Base-by-base conservation (phyloP, 305 asterid species). In the Fraxinus paxiana region DNA sequence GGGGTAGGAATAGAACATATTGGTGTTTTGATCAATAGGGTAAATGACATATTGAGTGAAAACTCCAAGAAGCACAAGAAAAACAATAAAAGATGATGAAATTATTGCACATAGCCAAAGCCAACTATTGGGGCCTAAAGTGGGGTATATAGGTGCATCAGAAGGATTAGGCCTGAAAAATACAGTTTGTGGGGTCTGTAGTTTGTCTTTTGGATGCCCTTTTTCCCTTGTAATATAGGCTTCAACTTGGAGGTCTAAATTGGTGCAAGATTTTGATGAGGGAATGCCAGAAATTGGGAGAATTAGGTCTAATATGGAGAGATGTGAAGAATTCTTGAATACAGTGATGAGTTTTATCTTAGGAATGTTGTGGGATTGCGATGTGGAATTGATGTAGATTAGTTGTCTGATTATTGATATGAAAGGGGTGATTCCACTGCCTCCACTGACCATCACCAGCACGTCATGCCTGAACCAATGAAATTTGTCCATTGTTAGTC, bases 381-480 rank as follows among this genome's bases (percentile, higher is more conserved):
- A 78, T 87, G 37, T 67, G 37, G 73, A 67, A 12, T 15, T 67
- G n/a, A 84, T 79, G 76, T 70, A 86, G 56, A 91, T 83, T 9
- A 95, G 88, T 85, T 95, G 97, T 69, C 91, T 80, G 35, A 95
- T 86, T 73, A 95, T 91, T 56, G 98, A 95, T 77, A 95, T 88
- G 88, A 95, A 93, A 12, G 98, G 98, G 12, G 98, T 87, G 76
- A 95, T 91, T 18, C 98, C 98, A 85, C 98, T 93, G 41, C 98
- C 98, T 89, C 98, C 98, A 81, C 98, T 88, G 31, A 93, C 86
- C 97, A 95, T 77, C 83, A 95, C 97, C 81, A 95, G 74, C 84
- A 73, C 79, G 12, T 95, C 98, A 84, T 92, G 90, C 89, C 98
- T 93, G 91, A n/a, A n/a, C 77, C 73, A 59, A 33, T n/a, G n/a